A percentile compares a stretch with the other conserved stretches of the same genome.
phyloP scores from a whole-genome alignment of 2,329 filamentous ascomycete genomes.

The Phyllosticta capitalensis region DNA sequence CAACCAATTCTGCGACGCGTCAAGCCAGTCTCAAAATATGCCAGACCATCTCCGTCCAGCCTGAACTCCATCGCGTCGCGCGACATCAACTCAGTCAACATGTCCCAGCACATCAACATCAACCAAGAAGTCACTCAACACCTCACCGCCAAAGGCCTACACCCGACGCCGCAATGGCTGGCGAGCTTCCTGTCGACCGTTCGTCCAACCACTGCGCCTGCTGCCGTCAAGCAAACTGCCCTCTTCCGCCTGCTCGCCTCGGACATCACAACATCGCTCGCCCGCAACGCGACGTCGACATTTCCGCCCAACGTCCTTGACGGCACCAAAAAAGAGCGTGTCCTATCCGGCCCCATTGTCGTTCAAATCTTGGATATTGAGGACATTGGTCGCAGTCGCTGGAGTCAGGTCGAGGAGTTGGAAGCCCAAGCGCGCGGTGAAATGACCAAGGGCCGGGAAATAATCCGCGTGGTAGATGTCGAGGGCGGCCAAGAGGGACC shows the following conservation, averaged over 20 bases:
- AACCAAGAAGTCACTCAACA: conserved; percentile 40
- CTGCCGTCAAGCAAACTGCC: conserved; percentile 67
- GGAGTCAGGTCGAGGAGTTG: conserved; percentile 79
- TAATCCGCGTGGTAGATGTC: conserved; percentile 58
- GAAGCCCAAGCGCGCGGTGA: conserved; percentile 66
- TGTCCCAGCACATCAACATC: conserved; percentile 32
- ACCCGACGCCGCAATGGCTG: conserved; percentile 54
- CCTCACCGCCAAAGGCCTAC: conserved; percentile 45
- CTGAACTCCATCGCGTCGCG: neutral
- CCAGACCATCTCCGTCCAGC: neutral
- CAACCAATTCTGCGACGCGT: neutral
- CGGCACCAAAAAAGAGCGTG: conserved; percentile 45
- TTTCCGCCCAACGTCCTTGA: conserved; percentile 45
- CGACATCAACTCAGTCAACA: conserved; percentile 19
- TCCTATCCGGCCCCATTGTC: conserved; percentile 52
- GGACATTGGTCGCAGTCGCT: conserved; percentile 68
- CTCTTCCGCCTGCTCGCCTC: conserved; percentile 69
- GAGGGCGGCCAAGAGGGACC: conserved; percentile 14
- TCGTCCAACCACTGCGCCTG: conserved; percentile 50
- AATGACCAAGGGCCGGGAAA: conserved; percentile 64
- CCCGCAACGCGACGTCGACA: conserved; percentile 29
- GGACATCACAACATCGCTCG: conserved; percentile 59
- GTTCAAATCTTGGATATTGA: conserved; percentile 83
- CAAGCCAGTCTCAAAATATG: neutral
- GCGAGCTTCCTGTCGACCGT: conserved; percentile 49